phyloP scores from a whole-genome alignment of 768 basidiomycete species.

The Naematelia aurantialba region DNA sequence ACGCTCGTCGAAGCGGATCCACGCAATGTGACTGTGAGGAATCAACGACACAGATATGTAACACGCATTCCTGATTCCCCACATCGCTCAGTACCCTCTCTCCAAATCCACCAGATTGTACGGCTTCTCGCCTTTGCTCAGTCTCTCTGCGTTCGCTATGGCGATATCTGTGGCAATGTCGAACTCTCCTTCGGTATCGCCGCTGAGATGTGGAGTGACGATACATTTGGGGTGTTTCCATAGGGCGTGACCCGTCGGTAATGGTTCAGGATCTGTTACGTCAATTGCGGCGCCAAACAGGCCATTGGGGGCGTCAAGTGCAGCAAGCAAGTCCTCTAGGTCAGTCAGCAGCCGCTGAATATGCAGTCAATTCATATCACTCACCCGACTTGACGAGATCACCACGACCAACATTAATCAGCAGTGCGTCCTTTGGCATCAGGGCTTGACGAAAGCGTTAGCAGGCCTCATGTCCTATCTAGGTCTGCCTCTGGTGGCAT shows the following conservation, averaged over 20 bases:
- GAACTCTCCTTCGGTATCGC: conserved; percentile 40
- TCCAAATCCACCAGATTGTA: conserved; percentile 37
- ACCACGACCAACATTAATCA: conserved; percentile 51
- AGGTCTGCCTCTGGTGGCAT: too few species aligned
- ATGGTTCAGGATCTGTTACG: conserved; percentile 49
- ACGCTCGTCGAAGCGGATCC: too few species aligned
- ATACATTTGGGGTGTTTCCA: conserved; percentile 25
- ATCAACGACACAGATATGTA: too few species aligned
- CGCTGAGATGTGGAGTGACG: conserved; percentile 50
- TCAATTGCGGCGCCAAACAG: conserved; percentile 40
- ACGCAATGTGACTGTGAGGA: too few species aligned
- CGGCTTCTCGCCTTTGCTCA: conserved; percentile 20
- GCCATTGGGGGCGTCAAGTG: conserved; percentile 24
- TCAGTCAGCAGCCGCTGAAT: too few species aligned
- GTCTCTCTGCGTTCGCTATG: conserved; percentile 32
- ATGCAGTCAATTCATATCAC: too few species aligned
- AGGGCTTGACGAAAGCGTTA: too few species aligned
- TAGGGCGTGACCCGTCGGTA: conserved; percentile 25
- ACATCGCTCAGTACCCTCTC: conserved; percentile 41
- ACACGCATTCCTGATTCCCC: too few species aligned
- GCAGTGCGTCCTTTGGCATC: conserved; percentile 45
- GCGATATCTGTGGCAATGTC: conserved; percentile 42
- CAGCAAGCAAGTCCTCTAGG: conserved; percentile 26
- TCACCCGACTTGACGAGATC: conserved; percentile 46
- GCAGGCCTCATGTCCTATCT: too few species aligned